Evolutionary conservation across 768 basidiomycete genomes (phyloP), one percentile per base, ranked within the genome.

Genomic region (Piloderma croceum): DNA sequence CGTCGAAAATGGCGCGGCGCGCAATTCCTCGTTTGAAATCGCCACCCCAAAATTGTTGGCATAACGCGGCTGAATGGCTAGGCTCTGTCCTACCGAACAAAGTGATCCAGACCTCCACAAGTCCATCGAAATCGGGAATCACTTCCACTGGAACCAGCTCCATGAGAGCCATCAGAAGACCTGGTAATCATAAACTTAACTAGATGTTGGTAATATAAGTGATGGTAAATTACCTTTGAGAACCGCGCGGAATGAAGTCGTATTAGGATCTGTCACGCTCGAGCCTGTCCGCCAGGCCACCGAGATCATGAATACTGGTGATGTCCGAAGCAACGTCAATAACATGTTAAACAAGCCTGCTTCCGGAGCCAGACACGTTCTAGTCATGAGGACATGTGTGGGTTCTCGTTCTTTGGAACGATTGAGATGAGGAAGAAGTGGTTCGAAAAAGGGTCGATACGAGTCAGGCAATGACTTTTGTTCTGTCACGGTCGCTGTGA

Each of bases 1-100:
- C 79, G 45, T 92, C 90, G 40, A 97, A 75, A 36, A 93, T 74
- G 24, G 86, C 84, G 20, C 84, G 76, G 22, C 90, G 84, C 15
- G 80, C 64, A 3, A 73, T 70, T 34, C 77, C 77, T 25, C 72
- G 68, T 27, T 77, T 65, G 77, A 80, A 86, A 53, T 92, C 90
- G 2, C 65, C 69, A 39, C 79, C 70, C 90, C 92, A 97, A 58
- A 79, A 93, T 49, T 92, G 88, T 5, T 72, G 65, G 47, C 83
- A 85, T 44, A 94, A 79, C 3, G 76, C 77, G 9, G 74, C 67
- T 19, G 85, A 70, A 21, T 86, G 76, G 43, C 62, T 56, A 56
- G 65, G 58, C 66, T 79, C 64, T 49, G 83, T 86, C 19, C 84
- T 73, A 5, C 89, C 88, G 43, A 84, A 89, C 12, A 94, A 66